Percentiles rank a stretch among this genome's conserved stretches.
These are phyloP conservation scores for Carex parvula DNA, from an alignment of 176 grass and related monocot genomes.

Conservation along the genomic window DNA sequence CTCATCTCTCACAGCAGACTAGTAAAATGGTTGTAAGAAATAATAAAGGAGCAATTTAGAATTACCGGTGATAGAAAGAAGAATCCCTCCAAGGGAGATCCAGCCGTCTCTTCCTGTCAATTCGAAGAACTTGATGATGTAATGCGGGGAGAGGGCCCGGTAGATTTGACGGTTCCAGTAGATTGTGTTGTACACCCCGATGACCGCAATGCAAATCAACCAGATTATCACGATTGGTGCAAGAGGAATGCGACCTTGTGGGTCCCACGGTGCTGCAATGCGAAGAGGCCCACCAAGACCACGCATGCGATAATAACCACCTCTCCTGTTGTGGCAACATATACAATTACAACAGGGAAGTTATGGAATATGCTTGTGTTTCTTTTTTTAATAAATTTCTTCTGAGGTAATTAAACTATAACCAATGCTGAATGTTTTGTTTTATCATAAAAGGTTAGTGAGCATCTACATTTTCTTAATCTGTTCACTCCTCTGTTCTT, in stretches of 20 bases:
- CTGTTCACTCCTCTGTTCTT: not conserved
- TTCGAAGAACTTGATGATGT: constrained; percentile 70
- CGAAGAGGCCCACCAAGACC: constrained; percentile 89
- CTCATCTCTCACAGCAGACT: not conserved
- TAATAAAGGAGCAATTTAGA: not conserved
- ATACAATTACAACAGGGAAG: not conserved
- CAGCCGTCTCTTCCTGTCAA: constrained; percentile 84
- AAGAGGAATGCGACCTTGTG: constrained; percentile 88
- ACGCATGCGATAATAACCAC: constrained; percentile 83
- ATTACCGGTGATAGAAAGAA: constrained; percentile 91
- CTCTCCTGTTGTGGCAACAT: constrained; percentile 53
- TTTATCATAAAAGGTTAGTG: not conserved
- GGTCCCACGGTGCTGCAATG: constrained; percentile 91
- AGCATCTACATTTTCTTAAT: not conserved
- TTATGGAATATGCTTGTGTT: not conserved
- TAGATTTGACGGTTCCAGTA: constrained; percentile 80
- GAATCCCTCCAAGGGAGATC: constrained; percentile 91
- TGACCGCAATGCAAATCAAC: constrained; percentile 62
- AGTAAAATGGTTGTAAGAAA: not conserved
- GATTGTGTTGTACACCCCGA: constrained; percentile 85
- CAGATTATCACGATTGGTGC: constrained; percentile 82
- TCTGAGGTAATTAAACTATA: not conserved
- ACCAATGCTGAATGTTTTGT: not conserved
- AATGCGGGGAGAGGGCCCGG: constrained; percentile 77
- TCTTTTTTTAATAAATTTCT: not conserved